Base-by-base conservation (phyloP, 805 yeast species). In the Hanseniaspora jakobsenii region DNA sequence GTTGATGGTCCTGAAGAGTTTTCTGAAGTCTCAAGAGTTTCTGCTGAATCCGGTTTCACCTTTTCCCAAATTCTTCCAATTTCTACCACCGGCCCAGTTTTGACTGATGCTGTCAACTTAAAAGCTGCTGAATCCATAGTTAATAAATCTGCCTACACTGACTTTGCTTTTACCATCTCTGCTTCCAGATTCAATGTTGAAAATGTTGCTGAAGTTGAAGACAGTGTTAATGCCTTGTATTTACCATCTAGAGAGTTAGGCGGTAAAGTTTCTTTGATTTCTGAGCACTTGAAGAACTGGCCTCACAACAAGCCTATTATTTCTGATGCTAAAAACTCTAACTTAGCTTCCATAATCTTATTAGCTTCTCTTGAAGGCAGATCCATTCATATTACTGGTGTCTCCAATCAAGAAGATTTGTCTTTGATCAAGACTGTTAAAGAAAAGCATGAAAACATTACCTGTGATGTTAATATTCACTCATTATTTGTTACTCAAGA, bases 261-360 rank as follows among this genome's bases (percentile, higher is more conserved):
- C 44, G 71, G 72, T 55, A 79, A 78, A 56, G 82, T 87, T 36
- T 71, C 87, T n/a, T 71, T 81, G 27, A 79, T 85, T 35, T 75
- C 94, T 22, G 70, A 80, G 24, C 93, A 83, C 54, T 77, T 86
- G 55, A 76, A 78, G 50, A 66, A 75, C 28, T 87, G 96, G 95
- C 94, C 95, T 43, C 69, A 71, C 41, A 64, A 64, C 55, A 86
- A 85, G 66, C 89, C 91, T 48, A 80, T 89, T 49, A 72, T 87
- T 51, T 85, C 95, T 32, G 96, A 89, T 64, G 95, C 97, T 39
- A 78, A 75, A 60, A 78, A 89, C 21, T 82, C 95, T 31, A 89
- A 85, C 56, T 70, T 89, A 57, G 97, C 97, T n/a, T 82, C 95
- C 3, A 80, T 87, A 36, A 67, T 89, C 60, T 72, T 89, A 56